Evolutionary conservation across 176 grass and related monocot genomes (phyloP), one percentile per base, ranked within the genome.

Genomic region (Musa beccarii): DNA sequence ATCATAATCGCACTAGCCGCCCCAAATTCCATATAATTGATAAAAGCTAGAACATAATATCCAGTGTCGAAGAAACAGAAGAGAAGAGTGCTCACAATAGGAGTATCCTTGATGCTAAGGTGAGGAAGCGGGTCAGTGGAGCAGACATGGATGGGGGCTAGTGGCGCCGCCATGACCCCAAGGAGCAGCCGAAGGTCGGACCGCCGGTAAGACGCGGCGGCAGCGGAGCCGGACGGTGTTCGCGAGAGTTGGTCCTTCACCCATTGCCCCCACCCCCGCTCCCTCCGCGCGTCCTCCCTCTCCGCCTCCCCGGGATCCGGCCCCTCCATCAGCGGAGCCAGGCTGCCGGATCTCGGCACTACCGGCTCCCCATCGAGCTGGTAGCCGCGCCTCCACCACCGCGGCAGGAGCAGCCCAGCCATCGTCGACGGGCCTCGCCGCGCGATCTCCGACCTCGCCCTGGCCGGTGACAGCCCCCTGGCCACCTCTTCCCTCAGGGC

Each of bases 241-340:
- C 89, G 85, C 50, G 77, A 63, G n/a, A 92, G 81, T 69, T 92
- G 86, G 20, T 86, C 81, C 26, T 86, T 78, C 57, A 92, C 86
- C 89, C 89, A 92, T 22, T 83, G 83, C 75, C 87, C 88, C 75
- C 89, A 59, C 11, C 86, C 83, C 2, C 57, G 15, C 52, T 11
- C 83, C 86, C 14, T 53, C 75, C 23, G 80, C 0, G 77, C 56
- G 0, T 8, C 28, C 53, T 15, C 29, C 28, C 12, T 17, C 54
- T 21, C 26, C 16, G 9, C 16, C 4, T 28, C 59, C 8, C 23
- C 16, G 20, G 9, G n/a, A 51, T 88, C 81, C 0, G 86, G 89
- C 1, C 86, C 89, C 71, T 92, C 89, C 53, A 92, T 86, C 50
- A 92, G 72, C 78, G 89, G 86, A 52, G 89, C 86, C n/a, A 92